Percentiles rank a stretch among this genome's conserved stretches.
phyloP scores from a whole-genome alignment of 2,329 filamentous ascomycete species.

The Sporothrix brasiliensis region DNA sequence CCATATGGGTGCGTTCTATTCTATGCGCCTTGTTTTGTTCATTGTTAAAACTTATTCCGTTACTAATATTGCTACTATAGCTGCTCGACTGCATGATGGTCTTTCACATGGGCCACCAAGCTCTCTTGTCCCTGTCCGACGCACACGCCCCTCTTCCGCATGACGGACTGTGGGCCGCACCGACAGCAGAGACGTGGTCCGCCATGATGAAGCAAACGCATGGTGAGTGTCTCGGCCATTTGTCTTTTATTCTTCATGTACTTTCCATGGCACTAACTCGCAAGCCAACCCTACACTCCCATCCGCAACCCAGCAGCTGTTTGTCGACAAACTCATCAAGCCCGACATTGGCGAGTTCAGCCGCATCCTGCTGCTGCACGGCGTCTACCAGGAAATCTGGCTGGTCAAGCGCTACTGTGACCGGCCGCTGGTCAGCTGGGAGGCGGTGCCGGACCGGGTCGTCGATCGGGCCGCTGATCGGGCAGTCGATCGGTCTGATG shows the following conservation, averaged over 20 bases:
- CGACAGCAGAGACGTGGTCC: slow-evolving; percentile 5
- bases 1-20: slow-evolving; percentile 4
- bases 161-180: slow-evolving; percentile 10
- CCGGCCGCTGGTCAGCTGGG: slow-evolving; percentile 4
- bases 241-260: not conserved
- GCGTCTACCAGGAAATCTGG: slow-evolving; percentile 23
- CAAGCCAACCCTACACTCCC: not conserved
- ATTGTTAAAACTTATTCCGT: not conserved
- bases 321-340: slow-evolving; percentile 14
- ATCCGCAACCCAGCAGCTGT: slow-evolving; percentile 2
- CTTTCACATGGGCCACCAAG: slow-evolving; percentile 2
- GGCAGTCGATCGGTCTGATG: no score
- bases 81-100: slow-evolving; percentile 22
- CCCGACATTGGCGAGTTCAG: slow-evolving; percentile 21
- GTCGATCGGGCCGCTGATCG: no score
- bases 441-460: no score
- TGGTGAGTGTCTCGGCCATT: not conserved
- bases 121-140: not conserved
- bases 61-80: not conserved
- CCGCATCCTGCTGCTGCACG: not conserved
- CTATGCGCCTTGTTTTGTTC: not conserved
- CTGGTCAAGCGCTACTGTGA: slow-evolving; percentile 22
- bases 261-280: not conserved
- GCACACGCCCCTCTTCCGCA: not conserved
- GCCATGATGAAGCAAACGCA: not conserved